Percentiles rank a stretch among this genome's conserved stretches.
phyloP scores from a whole-genome alignment of 2,329 filamentous ascomycete species.

The Calonectria pauciramosa region DNA sequence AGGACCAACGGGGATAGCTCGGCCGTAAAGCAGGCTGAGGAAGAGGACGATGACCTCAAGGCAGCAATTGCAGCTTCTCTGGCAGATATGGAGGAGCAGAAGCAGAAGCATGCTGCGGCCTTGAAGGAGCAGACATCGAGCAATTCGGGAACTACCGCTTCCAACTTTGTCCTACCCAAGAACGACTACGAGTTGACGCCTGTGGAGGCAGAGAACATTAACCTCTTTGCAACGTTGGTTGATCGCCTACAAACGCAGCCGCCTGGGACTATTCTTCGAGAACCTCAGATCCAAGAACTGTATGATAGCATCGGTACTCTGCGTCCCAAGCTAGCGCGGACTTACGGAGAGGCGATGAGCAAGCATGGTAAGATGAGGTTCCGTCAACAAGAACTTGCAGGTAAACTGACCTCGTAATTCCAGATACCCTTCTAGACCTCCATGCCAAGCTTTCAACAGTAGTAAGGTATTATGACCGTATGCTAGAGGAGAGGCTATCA shows the following conservation, averaged over 20 bases:
- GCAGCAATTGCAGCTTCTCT: slow-evolving; percentile 95
- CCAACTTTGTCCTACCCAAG: slow-evolving; percentile 75
- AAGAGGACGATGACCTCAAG: slow-evolving; percentile 93
- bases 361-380: slow-evolving; percentile 81
- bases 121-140: slow-evolving; percentile 83
- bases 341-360: slow-evolving; percentile 99
- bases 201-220: slow-evolving; percentile 97
- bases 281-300: slow-evolving; percentile 97
- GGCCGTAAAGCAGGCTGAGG: slow-evolving; percentile 71
- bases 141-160: slow-evolving; percentile 53
- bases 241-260: slow-evolving; percentile 96
- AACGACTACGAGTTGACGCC: slow-evolving; percentile 95
- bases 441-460: slow-evolving; percentile 97
- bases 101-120: slow-evolving; percentile 87
- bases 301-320: slow-evolving; percentile 97
- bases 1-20: slow-evolving; percentile 53
- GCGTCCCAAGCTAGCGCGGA: slow-evolving; percentile 92
- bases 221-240: slow-evolving; percentile 92
- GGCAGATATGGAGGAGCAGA: slow-evolving; percentile 98
- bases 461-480: slow-evolving; percentile 96
- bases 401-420: slow-evolving; percentile 23
- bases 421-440: slow-evolving; percentile 92
- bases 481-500: slow-evolving; percentile 95
- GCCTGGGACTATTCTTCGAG: slow-evolving; percentile 93
- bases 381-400: neutral